phyloP scores from a whole-genome alignment of 1,284 basidiomycete species.

The Rhizopogon hawkerae region DNA sequence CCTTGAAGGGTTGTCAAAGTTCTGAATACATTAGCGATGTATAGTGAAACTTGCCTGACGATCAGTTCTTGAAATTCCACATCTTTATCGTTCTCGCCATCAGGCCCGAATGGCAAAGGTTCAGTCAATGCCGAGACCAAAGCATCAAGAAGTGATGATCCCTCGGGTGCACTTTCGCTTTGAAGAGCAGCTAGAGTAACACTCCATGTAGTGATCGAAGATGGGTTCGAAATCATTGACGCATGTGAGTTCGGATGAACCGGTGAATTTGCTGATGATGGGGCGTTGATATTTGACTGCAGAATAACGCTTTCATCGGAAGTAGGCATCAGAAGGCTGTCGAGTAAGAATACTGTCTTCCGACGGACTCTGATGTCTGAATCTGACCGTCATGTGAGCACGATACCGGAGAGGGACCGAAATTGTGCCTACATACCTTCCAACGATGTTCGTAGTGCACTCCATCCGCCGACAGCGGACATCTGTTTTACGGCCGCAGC shows the following conservation, averaged over 20 bases:
- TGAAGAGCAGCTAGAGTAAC: slow-evolving; percentile 43
- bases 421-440: slow-evolving; percentile 40
- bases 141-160: slow-evolving; percentile 30
- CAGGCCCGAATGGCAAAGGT: slow-evolving; percentile 55
- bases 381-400: slow-evolving; percentile 38
- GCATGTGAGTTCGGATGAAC: slow-evolving; percentile 65
- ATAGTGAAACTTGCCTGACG: slow-evolving; percentile 42
- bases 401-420: slow-evolving; percentile 5
- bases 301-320: slow-evolving; percentile 5
- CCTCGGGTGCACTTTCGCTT: slow-evolving; percentile 21
- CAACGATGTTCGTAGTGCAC: slow-evolving; percentile 50
- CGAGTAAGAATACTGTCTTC: slow-evolving; percentile 82
- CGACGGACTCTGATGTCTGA: slow-evolving; percentile 71
- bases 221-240: slow-evolving; percentile 44
- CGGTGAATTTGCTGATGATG: slow-evolving; percentile 19
- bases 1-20: slow-evolving; percentile 24
- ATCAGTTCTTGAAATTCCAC: slow-evolving; percentile 78
- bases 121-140: slow-evolving; percentile 38
- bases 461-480: slow-evolving; percentile 59
- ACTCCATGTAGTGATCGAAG: slow-evolving; percentile 41
- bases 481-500: slow-evolving; percentile 59
- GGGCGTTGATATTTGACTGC: slow-evolving; percentile 16
- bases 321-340: slow-evolving; percentile 63
- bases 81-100: slow-evolving; percentile 67
- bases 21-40: slow-evolving; percentile 5